Evolutionary conservation across 768 basidiomycete species (phyloP), one percentile per base, ranked within the genome.

Genomic region (Tylopilus subfusipes): DNA sequence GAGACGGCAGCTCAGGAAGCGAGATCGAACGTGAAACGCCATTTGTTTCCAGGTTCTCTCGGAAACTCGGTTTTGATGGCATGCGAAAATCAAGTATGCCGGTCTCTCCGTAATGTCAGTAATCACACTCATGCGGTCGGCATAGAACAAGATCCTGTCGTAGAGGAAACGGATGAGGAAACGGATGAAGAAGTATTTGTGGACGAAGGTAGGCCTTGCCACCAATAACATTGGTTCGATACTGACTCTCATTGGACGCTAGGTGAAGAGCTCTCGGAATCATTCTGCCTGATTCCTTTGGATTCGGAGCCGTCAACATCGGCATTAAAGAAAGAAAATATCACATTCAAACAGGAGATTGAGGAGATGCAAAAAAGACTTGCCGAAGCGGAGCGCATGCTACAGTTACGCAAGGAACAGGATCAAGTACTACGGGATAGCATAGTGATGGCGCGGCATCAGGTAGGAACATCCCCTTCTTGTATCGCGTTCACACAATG

Each of bases 371-470:
- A 82, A 65, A 79, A 76, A 57, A 79, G 80, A 34, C 70, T 93
- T 36, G 78, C 82, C 27, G 72, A 76, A 8, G 77, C 85, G 22
- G 87, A 92, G 56, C 79, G 78, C 21, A 70, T 82, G 44, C 67
- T 92, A 39, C 85, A 86, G 58, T 61, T 84, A 55, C 82, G 88
- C 54, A 83, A 84, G 66, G 90, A 89, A 54, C 90, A 92, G 64
- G 90, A 91, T 64, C 76, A 82, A 50, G 82, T 90, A 45, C 70
- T 93, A 53, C 83, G 88, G 22, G 90, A 92, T 59, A 89, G 88
- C 58, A 90, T 93, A 75, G 83, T 75, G 72, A 79, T 82, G 76
- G 82, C 81, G 0, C 85, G 71, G 68, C 84, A 70, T 75, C 86
- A 78, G 84, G 92, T 80, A 75, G 72, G 62, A 34, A n/a, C n/a